These are phyloP conservation scores for Heritiera littoralis DNA, from an alignment of 345 rosid species.

Conservation along the genomic window DNA sequence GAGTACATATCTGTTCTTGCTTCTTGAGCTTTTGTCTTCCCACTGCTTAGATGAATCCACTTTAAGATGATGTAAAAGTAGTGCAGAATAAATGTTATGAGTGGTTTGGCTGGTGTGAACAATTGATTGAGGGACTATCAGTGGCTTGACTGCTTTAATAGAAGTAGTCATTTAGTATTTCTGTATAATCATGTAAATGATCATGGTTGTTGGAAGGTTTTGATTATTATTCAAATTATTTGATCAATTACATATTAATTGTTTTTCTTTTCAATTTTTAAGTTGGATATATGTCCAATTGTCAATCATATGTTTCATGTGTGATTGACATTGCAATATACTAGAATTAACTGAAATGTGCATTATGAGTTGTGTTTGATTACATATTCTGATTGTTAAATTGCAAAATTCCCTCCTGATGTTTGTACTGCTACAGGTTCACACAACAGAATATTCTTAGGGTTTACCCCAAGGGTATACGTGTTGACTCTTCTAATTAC, in stretches of 20 bases:
- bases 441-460: conserved; percentile 82
- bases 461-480: conserved; percentile 86
- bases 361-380: neutral
- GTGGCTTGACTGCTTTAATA: neutral
- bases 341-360: conserved; percentile 10
- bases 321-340: neutral
- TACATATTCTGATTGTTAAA: neutral
- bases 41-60: neutral
- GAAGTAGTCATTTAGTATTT: neutral
- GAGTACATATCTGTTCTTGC: neutral
- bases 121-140: neutral
- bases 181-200: neutral
- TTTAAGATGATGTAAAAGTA: neutral
- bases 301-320: neutral
- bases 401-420: conserved; percentile 17
- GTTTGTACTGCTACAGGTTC: conserved; percentile 51
- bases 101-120: neutral
- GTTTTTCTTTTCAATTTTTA: neutral
- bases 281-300: neutral
- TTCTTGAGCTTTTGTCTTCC: neutral
- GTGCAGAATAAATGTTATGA: neutral
- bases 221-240: neutral
- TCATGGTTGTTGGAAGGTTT: neutral
- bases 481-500: conserved; percentile 87
- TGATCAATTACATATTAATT: neutral